These are phyloP conservation scores for Pleurotus djamor DNA, from an alignment of 768 basidiomycete species.

Conservation along the genomic window DNA sequence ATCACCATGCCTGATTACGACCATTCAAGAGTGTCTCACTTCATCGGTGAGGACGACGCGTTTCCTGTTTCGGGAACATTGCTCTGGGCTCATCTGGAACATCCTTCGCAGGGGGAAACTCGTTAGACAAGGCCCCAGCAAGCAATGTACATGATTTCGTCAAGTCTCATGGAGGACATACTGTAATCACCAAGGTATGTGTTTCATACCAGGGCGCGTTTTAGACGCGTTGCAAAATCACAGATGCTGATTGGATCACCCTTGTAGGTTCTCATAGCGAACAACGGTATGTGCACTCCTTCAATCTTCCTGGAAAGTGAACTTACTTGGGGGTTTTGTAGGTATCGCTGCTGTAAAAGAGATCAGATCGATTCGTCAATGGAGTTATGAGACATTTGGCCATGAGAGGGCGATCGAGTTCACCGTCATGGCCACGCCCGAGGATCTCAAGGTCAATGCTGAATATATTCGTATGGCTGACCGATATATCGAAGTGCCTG, in stretches of 20 bases:
- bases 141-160: constrained; percentile 90
- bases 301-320: constrained; percentile 4
- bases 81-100: constrained; percentile 7
- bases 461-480: constrained; percentile 99
- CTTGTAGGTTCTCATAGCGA: constrained; percentile 91
- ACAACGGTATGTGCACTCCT: constrained; percentile 68
- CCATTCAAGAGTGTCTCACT: constrained; percentile 54
- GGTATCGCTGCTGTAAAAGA: constrained; percentile 99
- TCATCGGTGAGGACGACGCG: constrained; percentile 36
- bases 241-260: neutral
- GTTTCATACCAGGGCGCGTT: neutral
- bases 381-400: constrained; percentile 99
- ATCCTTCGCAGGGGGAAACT: constrained; percentile 78
- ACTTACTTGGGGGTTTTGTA: constrained; percentile 25
- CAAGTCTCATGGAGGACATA: constrained; percentile 88
- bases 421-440: constrained; percentile 99
- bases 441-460: constrained; percentile 97
- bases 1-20: constrained; percentile 47
- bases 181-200: constrained; percentile 95
- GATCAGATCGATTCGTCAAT: constrained; percentile 97
- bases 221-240: constrained; percentile 5
- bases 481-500: constrained; percentile 97
- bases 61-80: constrained; percentile 12
- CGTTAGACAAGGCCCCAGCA: constrained; percentile 78
- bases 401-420: constrained; percentile 95